Evolutionary conservation across 768 basidiomycete species (phyloP), one percentile per base, ranked within the genome.

Genomic region (Sarcodon aspratus): DNA sequence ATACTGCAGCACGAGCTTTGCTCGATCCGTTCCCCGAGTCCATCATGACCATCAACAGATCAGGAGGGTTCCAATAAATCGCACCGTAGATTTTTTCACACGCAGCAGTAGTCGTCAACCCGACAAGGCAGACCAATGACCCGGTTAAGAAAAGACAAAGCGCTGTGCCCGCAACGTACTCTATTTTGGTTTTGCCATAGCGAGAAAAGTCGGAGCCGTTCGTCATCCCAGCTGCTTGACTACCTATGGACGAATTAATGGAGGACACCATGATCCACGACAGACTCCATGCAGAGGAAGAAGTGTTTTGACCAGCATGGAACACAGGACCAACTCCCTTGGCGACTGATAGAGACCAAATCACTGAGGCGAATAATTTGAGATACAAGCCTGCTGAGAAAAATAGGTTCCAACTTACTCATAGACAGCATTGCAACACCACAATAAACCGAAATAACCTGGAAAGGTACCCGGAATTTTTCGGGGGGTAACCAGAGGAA

Each of bases 121-220:
- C 56, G 36, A 57, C 44, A 18, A 59, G 35, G 1, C 17, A 47
- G 13, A 44, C 43, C 27, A 52, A 13, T 15, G 50, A 38, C 12
- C 46, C 46, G 7, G 33, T 35, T 6, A 47, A 13, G 33, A 47
- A n/a, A 10, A 27, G 13, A 36, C 33, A 35, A 10, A 27, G 36
- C 17, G 13, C 31, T 7, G 18, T 38, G 12, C 37, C 37, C 4
- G 18, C 18, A 13, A 38, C 18, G 37, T 38, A 38, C 37, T 18
- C 37, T 38, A 18, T 13, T 38, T 38, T 38, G 2, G 12, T 38
- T 18, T 38, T 38, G 37, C 52, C 57, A 37, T 53, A 58, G 12
- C 57, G 57, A 3, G 57, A 54, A 51, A 52, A 58, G 48, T 58
- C 57, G 49, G 50, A 53, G 36, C 54, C 52, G 48, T 58, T 58